These are phyloP conservation scores for Sporothrix brunneoviolacea DNA, from an alignment of 2,329 filamentous ascomycete species.

Conservation along the genomic window DNA sequence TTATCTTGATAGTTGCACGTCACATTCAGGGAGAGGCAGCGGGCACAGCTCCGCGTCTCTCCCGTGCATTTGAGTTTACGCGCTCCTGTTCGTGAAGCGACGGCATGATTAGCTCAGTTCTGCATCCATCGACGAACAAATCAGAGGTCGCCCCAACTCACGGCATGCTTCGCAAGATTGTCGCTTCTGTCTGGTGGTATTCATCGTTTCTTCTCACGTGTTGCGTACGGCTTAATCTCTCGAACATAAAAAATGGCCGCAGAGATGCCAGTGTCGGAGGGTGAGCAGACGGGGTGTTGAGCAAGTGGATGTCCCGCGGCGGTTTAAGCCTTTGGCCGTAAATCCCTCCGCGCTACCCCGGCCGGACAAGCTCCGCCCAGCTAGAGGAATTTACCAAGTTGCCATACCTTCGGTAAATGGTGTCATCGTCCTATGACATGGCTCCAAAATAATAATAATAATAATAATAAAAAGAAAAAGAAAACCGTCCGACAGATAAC, in stretches of 20 bases:
- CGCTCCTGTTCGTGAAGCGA: neutral
- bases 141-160: neutral
- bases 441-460: neutral
- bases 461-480: neutral
- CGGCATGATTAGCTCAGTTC: neutral
- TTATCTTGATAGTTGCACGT: constrained; percentile 10
- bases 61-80: constrained; percentile 13
- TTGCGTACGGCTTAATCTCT: too few species aligned
- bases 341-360: too few species aligned
- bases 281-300: too few species aligned
- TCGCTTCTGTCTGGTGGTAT: constrained; percentile 9
- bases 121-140: neutral
- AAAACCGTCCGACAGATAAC: constrained; percentile 6
- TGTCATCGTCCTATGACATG: neutral
- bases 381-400: too few species aligned
- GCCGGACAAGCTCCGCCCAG: too few species aligned
- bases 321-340: too few species aligned
- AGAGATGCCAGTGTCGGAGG: too few species aligned
- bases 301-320: too few species aligned
- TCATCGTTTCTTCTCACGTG: neutral
- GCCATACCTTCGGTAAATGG: neutral
- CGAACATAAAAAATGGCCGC: too few species aligned
- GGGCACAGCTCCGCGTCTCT: neutral
- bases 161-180: constrained; percentile 14
- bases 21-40: constrained; percentile 1